phyloP scores from a whole-genome alignment of 2,329 filamentous ascomycete genomes.

The Fusarium musae region DNA sequence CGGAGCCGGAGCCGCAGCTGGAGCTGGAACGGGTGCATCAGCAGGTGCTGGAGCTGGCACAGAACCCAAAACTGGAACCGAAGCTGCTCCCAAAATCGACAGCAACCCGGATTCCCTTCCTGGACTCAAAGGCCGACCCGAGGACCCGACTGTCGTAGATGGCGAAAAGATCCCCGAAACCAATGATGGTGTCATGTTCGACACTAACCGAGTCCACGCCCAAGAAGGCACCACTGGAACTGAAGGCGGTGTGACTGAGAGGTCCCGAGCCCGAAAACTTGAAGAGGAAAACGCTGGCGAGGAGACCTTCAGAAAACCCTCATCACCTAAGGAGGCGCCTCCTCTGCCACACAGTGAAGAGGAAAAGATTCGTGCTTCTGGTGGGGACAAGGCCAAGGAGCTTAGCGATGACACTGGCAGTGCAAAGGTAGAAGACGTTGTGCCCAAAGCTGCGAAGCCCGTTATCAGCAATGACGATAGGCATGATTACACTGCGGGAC shows the following conservation, averaged over 20 bases:
- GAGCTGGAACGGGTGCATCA: not conserved
- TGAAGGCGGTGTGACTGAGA: conserved; percentile 88
- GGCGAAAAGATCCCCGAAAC: conserved; percentile 70
- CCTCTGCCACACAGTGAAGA: conserved; percentile 85
- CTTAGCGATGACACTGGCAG: not conserved
- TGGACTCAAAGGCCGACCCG: conserved; percentile 60
- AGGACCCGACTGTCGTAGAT: conserved; percentile 64
- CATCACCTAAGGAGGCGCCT: conserved; percentile 85
- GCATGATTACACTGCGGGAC: conserved; percentile 51
- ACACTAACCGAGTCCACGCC: conserved; percentile 78
- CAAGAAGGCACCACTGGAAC: conserved; percentile 90
- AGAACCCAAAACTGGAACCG: conserved; percentile 2
- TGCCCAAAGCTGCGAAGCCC: conserved; percentile 28
- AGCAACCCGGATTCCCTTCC: conserved; percentile 54
- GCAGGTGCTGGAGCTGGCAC: not conserved
- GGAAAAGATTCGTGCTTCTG: conserved; percentile 67
- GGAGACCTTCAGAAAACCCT: conserved; percentile 78
- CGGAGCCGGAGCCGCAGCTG: conserved; percentile 9
- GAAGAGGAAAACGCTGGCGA: conserved; percentile 73
- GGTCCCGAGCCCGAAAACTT: conserved; percentile 78
- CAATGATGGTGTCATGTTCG: conserved; percentile 92
- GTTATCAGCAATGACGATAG: conserved; percentile 54
- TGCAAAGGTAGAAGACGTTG: conserved; percentile 19
- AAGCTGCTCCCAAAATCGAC: conserved; percentile 32
- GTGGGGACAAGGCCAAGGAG: conserved; percentile 42